These are phyloP conservation scores for Phallus indusiatus DNA, from an alignment of 768 basidiomycete genomes.

Conservation along the genomic window DNA sequence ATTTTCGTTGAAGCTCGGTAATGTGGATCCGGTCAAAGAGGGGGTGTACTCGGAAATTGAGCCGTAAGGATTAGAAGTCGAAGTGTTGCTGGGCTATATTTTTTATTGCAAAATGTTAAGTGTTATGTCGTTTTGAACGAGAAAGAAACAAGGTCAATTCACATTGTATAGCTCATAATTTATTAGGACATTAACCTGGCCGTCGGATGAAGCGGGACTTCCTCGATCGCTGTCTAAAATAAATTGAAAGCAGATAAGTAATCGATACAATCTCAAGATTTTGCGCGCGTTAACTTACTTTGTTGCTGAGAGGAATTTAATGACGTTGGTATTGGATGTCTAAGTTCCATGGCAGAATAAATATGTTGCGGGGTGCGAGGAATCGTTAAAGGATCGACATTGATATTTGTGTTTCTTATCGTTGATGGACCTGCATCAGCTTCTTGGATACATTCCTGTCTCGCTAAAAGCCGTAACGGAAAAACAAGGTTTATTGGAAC, in stretches of 20 bases:
- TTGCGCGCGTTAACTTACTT: background rate
- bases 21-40: background rate
- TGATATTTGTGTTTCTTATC: background rate
- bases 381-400: background rate
- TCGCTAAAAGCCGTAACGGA: background rate
- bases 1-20: background rate
- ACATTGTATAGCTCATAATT: background rate
- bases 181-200: background rate
- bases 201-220: background rate
- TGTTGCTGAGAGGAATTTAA: background rate
- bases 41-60: background rate
- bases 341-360: background rate
- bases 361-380: background rate
- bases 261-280: background rate
- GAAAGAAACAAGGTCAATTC: background rate
- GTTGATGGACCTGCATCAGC: background rate
- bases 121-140: background rate
- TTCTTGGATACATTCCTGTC: background rate
- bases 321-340: background rate
- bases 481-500: background rate
- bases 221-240: background rate
- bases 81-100: background rate
- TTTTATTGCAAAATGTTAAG: background rate
- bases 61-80: background rate
- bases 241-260: background rate